Evolutionary conservation across 345 rosid species (phyloP).

Genomic region (Citrus medica): DNA sequence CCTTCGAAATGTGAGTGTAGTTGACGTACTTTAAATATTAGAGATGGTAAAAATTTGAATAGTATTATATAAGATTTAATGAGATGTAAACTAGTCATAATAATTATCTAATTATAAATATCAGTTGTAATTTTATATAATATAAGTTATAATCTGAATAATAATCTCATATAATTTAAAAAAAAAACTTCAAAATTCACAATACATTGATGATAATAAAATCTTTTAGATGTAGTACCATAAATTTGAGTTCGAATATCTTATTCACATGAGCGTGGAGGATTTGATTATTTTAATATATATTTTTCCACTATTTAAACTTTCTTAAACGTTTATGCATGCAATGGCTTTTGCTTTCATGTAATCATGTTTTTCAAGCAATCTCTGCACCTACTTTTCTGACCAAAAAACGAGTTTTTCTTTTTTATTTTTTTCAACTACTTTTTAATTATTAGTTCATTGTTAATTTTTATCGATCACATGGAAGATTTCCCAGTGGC

Average conservation of each 20-base stretch:
- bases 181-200: no score
- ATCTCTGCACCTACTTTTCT: neutral
- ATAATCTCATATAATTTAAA: no score
- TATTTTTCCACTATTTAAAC: no score
- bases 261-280: no score
- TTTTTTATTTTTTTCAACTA: no score
- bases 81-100: accelerated
- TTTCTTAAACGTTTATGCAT: neutral
- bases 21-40: accelerated
- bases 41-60: accelerated
- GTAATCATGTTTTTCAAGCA: neutral
- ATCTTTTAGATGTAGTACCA: no score
- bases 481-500: neutral
- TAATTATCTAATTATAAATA: no score
- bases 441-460: neutral
- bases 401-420: neutral
- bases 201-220: no score
- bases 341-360: neutral
- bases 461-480: neutral
- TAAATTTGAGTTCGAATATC: neutral
- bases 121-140: accelerated
- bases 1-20: accelerated
- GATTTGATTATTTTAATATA: no score
- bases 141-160: accelerated
- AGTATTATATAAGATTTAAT: no score